A percentile compares a stretch with the other conserved stretches of the same genome.
Evolutionary conservation across 305 asterid species (phyloP).

Genomic region (Withania somnifera): DNA sequence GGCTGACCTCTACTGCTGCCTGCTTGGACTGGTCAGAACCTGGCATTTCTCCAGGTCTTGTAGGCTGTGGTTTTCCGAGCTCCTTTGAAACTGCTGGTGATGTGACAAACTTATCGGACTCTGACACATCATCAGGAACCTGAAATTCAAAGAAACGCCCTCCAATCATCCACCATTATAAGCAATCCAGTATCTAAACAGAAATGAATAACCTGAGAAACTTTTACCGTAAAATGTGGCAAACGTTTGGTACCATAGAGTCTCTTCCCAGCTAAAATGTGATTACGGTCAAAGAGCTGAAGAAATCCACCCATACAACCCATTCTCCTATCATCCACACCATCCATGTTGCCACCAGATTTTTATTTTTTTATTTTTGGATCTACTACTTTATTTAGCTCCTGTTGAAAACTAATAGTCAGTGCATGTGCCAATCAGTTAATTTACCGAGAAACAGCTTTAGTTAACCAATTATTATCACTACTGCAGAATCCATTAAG

Average conservation of each 20-base stretch:
- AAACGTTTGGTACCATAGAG: conserved; percentile 53
- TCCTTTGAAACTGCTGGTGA: conserved; percentile 41
- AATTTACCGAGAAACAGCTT: neutral
- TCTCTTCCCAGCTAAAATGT: conserved; percentile 50
- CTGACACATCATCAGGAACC: conserved; percentile 42
- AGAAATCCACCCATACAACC: conserved; percentile 91
- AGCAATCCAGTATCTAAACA: neutral
- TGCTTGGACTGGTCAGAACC: conserved; percentile 16
- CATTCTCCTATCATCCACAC: conserved; percentile 13
- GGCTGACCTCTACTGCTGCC: conserved; percentile 2
- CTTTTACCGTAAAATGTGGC: conserved; percentile 39
- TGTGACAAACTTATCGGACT: conserved; percentile 35
- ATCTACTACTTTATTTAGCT: neutral
- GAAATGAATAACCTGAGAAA: neutral
- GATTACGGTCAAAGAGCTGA: conserved; percentile 80
- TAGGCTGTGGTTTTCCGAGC: conserved; percentile 13
- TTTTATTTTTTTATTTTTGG: neutral
- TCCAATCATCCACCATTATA: neutral
- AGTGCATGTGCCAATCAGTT: neutral
- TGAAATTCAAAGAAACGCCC: neutral
- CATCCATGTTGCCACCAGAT: conserved; percentile 1
- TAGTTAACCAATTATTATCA: neutral
- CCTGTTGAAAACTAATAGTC: neutral
- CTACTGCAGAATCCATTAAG: neutral
- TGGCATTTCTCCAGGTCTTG: conserved; percentile 1